Percentiles rank a stretch among this genome's conserved stretches.
These are phyloP conservation scores for Nematocida minor DNA, from an alignment of 371 early-diverging fungal species.

Conservation along the genomic window DNA sequence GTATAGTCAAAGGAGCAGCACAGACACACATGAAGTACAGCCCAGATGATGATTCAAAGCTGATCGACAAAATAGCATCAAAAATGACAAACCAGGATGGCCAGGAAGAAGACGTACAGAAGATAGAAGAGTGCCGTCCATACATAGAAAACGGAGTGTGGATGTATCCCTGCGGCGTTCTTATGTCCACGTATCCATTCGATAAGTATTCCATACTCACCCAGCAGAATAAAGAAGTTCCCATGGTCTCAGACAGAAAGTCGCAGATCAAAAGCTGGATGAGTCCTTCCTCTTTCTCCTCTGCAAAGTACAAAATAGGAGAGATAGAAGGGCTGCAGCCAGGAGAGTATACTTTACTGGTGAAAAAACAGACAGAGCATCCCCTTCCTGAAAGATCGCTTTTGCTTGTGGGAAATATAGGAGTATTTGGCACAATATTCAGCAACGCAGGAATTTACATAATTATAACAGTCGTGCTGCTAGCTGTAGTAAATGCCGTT, in stretches of 20 bases:
- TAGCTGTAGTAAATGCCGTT: slow-evolving; percentile 2
- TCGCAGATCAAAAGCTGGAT: slow-evolving; percentile 2
- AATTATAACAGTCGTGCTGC: neutral
- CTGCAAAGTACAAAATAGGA: slow-evolving; percentile 25
- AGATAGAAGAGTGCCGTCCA: neutral
- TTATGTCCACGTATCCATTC: slow-evolving; percentile 6
- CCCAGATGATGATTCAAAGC: neutral
- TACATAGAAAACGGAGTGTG: slow-evolving; percentile 20
- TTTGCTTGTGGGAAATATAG: neutral
- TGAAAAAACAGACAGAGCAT: slow-evolving; percentile 4
- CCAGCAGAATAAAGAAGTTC: neutral
- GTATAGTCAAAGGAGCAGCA: slow-evolving; percentile 12
- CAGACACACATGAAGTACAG: slow-evolving; percentile 35
- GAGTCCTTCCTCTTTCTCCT: slow-evolving; percentile 18
- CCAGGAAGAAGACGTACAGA: neutral
- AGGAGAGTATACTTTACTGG: slow-evolving; percentile 10
- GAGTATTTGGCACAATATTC: slow-evolving; percentile 22
- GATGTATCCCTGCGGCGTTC: slow-evolving; percentile 37
- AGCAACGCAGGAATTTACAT: neutral
- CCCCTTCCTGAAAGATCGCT: neutral
- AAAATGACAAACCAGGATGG: neutral
- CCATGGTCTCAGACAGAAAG: neutral
- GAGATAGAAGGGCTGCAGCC: neutral
- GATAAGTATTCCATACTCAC: slow-evolving; percentile 1
- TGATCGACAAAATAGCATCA: too few species aligned